Conservation (phyloP, 345 rosid genomes). For the Eucalyptus microcorys region DNA sequence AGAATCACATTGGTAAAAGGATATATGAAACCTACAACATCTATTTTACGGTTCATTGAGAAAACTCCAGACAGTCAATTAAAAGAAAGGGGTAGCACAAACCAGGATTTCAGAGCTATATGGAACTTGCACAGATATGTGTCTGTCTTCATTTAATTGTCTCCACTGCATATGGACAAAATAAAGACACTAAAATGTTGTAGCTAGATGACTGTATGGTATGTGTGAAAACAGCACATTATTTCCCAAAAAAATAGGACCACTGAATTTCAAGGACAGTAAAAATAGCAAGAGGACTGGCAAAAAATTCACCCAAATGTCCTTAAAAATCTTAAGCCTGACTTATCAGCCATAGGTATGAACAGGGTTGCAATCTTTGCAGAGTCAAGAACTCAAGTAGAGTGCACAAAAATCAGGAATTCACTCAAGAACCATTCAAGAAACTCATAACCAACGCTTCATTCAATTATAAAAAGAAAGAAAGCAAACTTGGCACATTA, state of each 20-base stretch:
- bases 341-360: background rate
- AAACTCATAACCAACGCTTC: background rate
- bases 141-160: slow-evolving; percentile 49
- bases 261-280: background rate
- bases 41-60: background rate
- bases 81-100: slow-evolving; percentile 7
- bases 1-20: background rate
- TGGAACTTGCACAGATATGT: slow-evolving; percentile 63
- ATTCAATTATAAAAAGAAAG: background rate
- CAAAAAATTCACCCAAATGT: background rate
- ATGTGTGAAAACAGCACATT: background rate
- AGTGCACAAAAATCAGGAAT: background rate
- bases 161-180: slow-evolving; percentile 39
- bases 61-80: background rate
- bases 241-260: background rate
- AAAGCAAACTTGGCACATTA: background rate
- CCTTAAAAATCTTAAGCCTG: background rate
- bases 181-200: background rate
- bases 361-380: background rate
- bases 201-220: background rate
- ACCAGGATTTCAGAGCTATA: slow-evolving; percentile 49
- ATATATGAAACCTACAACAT: background rate
- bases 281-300: background rate
- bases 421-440: background rate
- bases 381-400: background rate